Percentiles rank a stretch among this genome's conserved stretches.
phyloP scores from a whole-genome alignment of 352 stramenopile species.

The Phytophthora cajani region DNA sequence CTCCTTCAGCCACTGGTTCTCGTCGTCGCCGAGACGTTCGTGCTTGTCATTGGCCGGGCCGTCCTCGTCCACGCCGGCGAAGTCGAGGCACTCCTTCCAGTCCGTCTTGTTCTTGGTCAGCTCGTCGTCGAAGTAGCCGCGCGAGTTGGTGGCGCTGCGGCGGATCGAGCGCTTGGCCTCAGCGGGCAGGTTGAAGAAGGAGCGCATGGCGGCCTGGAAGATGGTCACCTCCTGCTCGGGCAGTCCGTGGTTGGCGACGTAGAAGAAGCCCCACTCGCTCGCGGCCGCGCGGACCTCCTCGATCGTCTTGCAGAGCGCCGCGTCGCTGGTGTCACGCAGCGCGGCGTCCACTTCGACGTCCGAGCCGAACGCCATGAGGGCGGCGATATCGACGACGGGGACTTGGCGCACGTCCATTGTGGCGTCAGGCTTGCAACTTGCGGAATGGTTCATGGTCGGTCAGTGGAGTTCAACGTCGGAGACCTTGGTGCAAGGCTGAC shows the following conservation, averaged over 20 bases:
- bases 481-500: not conserved
- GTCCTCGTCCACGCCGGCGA: constrained; percentile 39
- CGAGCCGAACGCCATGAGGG: constrained; percentile 48
- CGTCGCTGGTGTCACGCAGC: constrained; percentile 20
- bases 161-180: constrained; percentile 62
- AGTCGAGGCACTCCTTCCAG: constrained; percentile 93
- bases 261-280: constrained; percentile 93
- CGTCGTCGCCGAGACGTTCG: constrained; percentile 85
- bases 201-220: constrained; percentile 72
- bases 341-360: constrained; percentile 44
- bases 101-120: constrained; percentile 94
- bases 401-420: constrained; percentile 47
- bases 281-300: constrained; percentile 39
- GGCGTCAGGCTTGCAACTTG: constrained; percentile 3
- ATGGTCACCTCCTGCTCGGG: constrained; percentile 58
- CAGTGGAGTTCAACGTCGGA: not conserved
- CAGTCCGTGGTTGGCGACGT: constrained; percentile 89
- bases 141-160: constrained; percentile 82
- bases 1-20: constrained; percentile 84
- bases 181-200: constrained; percentile 87
- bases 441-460: constrained; percentile 7
- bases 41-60: constrained; percentile 46
- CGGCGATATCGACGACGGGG: constrained; percentile 59
- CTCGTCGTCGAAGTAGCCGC: constrained; percentile 95
- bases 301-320: constrained; percentile 48